Percentiles rank a stretch among this genome's conserved stretches.
Conservation (phyloP, 352 stramenopile species). For the Phytophthora sp. region DNA sequence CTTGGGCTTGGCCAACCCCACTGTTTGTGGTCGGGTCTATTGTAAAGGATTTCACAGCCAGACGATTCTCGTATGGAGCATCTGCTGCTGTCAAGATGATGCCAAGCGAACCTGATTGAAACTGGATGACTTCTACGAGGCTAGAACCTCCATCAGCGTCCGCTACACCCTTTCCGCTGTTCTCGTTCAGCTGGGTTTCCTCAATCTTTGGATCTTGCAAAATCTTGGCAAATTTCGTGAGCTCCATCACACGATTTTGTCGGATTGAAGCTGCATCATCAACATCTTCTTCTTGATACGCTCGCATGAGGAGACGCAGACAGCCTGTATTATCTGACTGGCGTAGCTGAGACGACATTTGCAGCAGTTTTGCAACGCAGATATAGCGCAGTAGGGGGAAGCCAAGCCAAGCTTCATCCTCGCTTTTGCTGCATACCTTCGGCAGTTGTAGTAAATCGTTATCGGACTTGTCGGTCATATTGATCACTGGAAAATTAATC, state of each 20-base stretch:
- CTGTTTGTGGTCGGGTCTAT: constrained; percentile 38
- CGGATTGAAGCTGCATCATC: neutral
- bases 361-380: constrained; percentile 67
- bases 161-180: neutral
- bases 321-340: constrained; percentile 70
- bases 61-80: constrained; percentile 49
- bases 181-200: constrained; percentile 19
- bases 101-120: constrained; percentile 65
- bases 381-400: constrained; percentile 78
- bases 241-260: constrained; percentile 27
- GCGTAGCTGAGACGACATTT: constrained; percentile 61
- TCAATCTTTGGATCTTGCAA: constrained; percentile 68
- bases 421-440: constrained; percentile 20
- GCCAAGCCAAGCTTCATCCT: constrained; percentile 48
- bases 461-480: constrained; percentile 40
- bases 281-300: constrained; percentile 40
- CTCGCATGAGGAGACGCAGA: constrained; percentile 77
- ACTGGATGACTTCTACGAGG: constrained; percentile 65
- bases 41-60: constrained; percentile 83
- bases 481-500: constrained; percentile 50
- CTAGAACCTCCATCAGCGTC: constrained; percentile 15
- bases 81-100: constrained; percentile 70
- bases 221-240: constrained; percentile 60
- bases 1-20: constrained; percentile 61
- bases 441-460: constrained; percentile 49